Conservation (phyloP, 2,329 filamentous ascomycete genomes). For the Pseudogymnoascus sp. region DNA sequence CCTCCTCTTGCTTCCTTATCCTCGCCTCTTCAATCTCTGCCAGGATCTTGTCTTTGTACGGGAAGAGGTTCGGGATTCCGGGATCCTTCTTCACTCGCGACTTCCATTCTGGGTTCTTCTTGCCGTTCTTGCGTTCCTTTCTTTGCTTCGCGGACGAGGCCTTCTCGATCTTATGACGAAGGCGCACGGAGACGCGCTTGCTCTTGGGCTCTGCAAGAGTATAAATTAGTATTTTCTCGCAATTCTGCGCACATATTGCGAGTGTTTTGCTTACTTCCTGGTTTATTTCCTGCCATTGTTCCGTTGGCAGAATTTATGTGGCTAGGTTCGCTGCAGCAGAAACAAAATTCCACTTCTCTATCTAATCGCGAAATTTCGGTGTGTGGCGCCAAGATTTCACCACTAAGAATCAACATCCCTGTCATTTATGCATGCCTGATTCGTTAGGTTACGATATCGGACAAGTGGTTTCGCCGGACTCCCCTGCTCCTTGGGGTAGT, state of each 20-base stretch:
- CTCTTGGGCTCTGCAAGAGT: constrained; percentile 71
- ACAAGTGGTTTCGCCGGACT: not conserved
- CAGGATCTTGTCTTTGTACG: constrained; percentile 92
- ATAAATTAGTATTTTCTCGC: not conserved
- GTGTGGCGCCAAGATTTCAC: constrained; percentile 8
- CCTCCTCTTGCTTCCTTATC: constrained; percentile 72
- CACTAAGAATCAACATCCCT: not conserved
- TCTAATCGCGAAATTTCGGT: constrained; percentile 10
- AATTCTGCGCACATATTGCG: not conserved
- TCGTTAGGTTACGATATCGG: not conserved
- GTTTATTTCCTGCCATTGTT: constrained; percentile 29
- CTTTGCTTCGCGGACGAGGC: constrained; percentile 81
- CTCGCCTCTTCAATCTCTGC: constrained; percentile 90
- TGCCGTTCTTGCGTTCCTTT: constrained; percentile 80
- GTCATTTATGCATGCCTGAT: not conserved
- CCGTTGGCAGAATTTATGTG: constrained; percentile 9
- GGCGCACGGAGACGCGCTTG: constrained; percentile 80
- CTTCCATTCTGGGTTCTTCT: constrained; percentile 96
- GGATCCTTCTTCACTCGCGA: constrained; percentile 95
- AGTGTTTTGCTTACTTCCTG: constrained; percentile 24
- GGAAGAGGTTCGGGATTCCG: constrained; percentile 93
- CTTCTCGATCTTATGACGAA: constrained; percentile 95
- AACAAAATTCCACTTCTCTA: constrained; percentile 9
- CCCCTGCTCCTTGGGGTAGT: not conserved
- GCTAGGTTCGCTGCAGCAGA: constrained; percentile 1